phyloP scores from a whole-genome alignment of 2,329 filamentous ascomycete genomes.

The Hypoxylon sp. region DNA sequence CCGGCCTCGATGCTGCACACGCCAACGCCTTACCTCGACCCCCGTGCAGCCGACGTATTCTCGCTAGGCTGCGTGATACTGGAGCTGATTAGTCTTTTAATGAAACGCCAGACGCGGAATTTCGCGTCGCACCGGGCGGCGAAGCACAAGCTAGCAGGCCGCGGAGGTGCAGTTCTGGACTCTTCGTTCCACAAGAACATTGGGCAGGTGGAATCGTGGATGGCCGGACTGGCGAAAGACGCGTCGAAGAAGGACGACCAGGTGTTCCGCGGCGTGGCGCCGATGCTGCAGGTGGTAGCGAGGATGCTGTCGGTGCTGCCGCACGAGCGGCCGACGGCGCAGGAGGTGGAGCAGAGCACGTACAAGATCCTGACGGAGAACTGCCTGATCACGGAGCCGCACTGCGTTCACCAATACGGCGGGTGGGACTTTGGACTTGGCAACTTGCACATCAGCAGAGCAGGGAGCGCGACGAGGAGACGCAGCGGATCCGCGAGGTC shows the following conservation, averaged over 20 bases:
- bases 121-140: constrained; percentile 75
- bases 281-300: constrained; percentile 64
- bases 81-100: constrained; percentile 75
- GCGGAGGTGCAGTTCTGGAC: constrained; percentile 72
- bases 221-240: constrained; percentile 70
- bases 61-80: constrained; percentile 79
- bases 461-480: constrained; percentile 44
- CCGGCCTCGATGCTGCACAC: constrained; percentile 53
- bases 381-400: constrained; percentile 62
- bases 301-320: constrained; percentile 67
- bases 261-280: constrained; percentile 63
- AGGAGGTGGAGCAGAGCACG: constrained; percentile 64
- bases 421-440: constrained; percentile 49
- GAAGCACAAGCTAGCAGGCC: constrained; percentile 69
- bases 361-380: constrained; percentile 64
- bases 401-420: constrained; percentile 65
- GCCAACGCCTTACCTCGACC: constrained; percentile 60
- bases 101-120: constrained; percentile 74
- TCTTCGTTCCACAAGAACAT: constrained; percentile 79
- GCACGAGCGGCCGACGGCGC: constrained; percentile 63
- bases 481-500: constrained; percentile 47
- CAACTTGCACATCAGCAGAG: constrained; percentile 50
- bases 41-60: constrained; percentile 76
- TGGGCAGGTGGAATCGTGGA: constrained; percentile 76
- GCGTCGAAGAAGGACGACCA: constrained; percentile 63